phyloP scores from a whole-genome alignment of 2,329 filamentous ascomycete genomes.

The Trichophaea hybrida region DNA sequence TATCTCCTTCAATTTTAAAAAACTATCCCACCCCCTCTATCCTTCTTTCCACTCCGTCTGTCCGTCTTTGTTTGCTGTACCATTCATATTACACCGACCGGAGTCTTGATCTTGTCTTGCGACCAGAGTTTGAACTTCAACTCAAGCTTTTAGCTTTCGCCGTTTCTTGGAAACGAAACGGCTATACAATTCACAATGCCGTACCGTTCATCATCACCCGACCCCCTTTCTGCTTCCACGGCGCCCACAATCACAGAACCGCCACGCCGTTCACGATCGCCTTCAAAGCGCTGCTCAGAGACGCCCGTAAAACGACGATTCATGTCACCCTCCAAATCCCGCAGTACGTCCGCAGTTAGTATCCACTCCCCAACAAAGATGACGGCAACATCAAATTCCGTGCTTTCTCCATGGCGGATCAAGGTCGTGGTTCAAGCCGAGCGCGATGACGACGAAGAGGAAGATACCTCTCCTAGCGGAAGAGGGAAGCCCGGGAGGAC shows the following conservation, averaged over 20 bases:
- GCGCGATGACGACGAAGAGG: slow-evolving; percentile 7
- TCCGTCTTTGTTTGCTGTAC: too few species aligned
- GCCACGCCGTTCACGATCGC: background rate
- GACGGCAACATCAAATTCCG: slow-evolving; percentile 1
- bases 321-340: background rate
- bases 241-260: background rate
- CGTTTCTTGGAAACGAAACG: too few species aligned
- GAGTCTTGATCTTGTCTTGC: too few species aligned
- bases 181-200: background rate
- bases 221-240: background rate
- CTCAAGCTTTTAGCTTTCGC: too few species aligned
- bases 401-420: slow-evolving; percentile 17
- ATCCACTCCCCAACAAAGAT: slow-evolving; percentile 1
- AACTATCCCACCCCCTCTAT: too few species aligned
- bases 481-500: background rate
- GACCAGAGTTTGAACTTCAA: too few species aligned
- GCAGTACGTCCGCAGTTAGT: background rate
- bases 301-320: background rate
- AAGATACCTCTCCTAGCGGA: background rate
- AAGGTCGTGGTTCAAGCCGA: slow-evolving; percentile 20
- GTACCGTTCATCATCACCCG: slow-evolving; percentile 2
- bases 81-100: too few species aligned
- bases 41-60: too few species aligned
- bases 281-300: background rate
- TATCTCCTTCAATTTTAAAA: too few species aligned